These are phyloP conservation scores for Daldinia caldariorum DNA, from an alignment of 495 filamentous ascomycete genomes.

Conservation along the genomic window DNA sequence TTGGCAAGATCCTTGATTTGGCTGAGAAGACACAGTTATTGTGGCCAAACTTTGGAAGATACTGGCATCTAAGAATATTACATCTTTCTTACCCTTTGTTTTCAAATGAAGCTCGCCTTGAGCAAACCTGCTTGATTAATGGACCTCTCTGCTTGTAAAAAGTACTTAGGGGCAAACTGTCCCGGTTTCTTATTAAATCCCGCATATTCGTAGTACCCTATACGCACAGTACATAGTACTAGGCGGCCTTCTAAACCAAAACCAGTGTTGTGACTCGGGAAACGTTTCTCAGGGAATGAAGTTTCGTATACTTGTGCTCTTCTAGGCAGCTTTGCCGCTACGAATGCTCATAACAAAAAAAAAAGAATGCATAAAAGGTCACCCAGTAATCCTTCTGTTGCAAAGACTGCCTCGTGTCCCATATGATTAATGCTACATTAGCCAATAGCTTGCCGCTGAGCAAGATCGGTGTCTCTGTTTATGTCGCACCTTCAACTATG, in stretches of 20 bases:
- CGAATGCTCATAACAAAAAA: slow-evolving; percentile 18
- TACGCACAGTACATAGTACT: slow-evolving; percentile 7
- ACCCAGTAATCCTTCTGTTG: slow-evolving; percentile 41
- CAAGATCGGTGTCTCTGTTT: slow-evolving; percentile 44
- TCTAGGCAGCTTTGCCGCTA: neutral
- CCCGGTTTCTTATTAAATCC: neutral
- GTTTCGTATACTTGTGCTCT: slow-evolving; percentile 29
- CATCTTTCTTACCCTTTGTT: slow-evolving; percentile 10
- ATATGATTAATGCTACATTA: slow-evolving; percentile 45
- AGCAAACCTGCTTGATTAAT: slow-evolving; percentile 20
- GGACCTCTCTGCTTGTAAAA: slow-evolving; percentile 23
- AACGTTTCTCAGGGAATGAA: slow-evolving; percentile 15
- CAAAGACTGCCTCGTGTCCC: slow-evolving; percentile 43
- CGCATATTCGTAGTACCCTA: slow-evolving; percentile 14
- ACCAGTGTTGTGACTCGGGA: slow-evolving; percentile 28
- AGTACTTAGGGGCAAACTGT: slow-evolving; percentile 11
- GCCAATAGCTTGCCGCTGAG: slow-evolving; percentile 31
- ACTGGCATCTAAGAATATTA: neutral
- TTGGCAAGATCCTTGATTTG: slow-evolving; percentile 45
- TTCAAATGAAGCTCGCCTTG: slow-evolving; percentile 23
- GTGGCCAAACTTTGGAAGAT: slow-evolving; percentile 33
- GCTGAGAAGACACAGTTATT: slow-evolving; percentile 29
- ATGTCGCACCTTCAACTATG: slow-evolving; percentile 39
- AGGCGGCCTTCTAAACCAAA: slow-evolving; percentile 8
- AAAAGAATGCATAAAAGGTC: slow-evolving; percentile 36